These are phyloP conservation scores for Phoenix roebelenii DNA, from an alignment of 176 grass and related monocot genomes.

Conservation along the genomic window DNA sequence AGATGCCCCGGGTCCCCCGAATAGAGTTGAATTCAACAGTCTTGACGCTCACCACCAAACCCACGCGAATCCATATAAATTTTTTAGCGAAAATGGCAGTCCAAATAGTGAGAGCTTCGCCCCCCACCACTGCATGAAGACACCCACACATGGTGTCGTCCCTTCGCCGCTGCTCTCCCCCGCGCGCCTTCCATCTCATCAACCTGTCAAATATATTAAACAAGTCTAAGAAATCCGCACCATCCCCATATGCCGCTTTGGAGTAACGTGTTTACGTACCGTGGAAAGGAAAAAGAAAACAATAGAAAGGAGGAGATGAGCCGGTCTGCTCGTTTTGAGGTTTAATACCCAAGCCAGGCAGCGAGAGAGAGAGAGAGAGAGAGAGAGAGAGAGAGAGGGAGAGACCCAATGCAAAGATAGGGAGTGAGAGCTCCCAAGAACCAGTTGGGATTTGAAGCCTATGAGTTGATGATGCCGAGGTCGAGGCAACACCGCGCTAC, in stretches of 20 bases:
- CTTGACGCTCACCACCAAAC: conserved; percentile 8
- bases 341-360: conserved; percentile 23
- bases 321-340: neutral
- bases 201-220: no score
- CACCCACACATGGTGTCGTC: neutral
- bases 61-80: conserved; percentile 24
- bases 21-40: neutral
- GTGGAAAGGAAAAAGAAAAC: neutral
- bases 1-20: conserved; percentile 33
- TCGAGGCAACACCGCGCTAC: conserved; percentile 34
- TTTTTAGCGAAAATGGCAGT: conserved; percentile 16
- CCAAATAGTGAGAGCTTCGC: no score
- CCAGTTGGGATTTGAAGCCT: conserved; percentile 42
- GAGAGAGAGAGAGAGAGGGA: neutral
- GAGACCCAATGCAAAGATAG: conserved; percentile 43
- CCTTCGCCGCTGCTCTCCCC: neutral
- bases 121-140: no score
- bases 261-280: neutral
- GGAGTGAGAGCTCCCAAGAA: conserved; percentile 43
- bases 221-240: neutral
- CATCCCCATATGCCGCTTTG: neutral
- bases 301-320: neutral
- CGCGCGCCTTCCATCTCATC: neutral
- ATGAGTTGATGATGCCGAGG: conserved; percentile 46
- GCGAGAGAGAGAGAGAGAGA: neutral